phyloP scores from a whole-genome alignment of 257 asterid genomes.

The Gentiana straminea region DNA sequence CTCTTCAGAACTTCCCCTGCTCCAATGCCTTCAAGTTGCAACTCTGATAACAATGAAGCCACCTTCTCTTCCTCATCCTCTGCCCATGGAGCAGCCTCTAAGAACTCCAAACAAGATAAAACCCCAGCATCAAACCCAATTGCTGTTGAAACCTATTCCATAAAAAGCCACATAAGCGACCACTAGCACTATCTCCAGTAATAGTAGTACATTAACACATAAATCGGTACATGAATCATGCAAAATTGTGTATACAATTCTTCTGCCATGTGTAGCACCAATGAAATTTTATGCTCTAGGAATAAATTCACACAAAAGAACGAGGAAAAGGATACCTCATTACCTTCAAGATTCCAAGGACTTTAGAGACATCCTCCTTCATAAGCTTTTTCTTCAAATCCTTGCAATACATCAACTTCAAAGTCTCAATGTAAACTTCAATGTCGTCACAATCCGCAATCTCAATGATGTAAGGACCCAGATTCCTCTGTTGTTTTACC shows the following conservation, averaged over 20 bases:
- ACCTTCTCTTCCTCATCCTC: conserved; percentile 95
- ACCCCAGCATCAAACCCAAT: conserved; percentile 95
- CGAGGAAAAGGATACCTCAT: neutral
- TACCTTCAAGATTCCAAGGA: conserved; percentile 92
- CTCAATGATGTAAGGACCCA: conserved; percentile 64
- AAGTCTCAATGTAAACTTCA: conserved; percentile 78
- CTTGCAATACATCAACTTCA: conserved; percentile 77
- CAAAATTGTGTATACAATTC: neutral
- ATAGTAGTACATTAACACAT: neutral
- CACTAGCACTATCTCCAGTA: neutral
- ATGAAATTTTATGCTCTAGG: neutral
- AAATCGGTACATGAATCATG: too few relatives aligned
- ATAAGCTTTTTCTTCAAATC: conserved; percentile 82
- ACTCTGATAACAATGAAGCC: conserved; percentile 73
- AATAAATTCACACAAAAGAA: neutral
- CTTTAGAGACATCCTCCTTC: conserved; percentile 72
- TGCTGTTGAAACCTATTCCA: conserved; percentile 75
- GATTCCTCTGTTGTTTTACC: conserved; percentile 60
- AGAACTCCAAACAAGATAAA: conserved; percentile 73
- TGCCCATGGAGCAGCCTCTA: conserved; percentile 98
- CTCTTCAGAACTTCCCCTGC: conserved; percentile 83
- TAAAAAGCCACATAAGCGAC: neutral
- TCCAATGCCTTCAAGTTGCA: conserved; percentile 76
- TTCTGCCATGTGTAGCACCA: neutral
- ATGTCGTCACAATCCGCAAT: conserved; percentile 94